Percentiles rank a stretch among this genome's conserved stretches.
phyloP scores from a whole-genome alignment of 1,139 yeast genomes.

The Taphrina flavorubra region DNA sequence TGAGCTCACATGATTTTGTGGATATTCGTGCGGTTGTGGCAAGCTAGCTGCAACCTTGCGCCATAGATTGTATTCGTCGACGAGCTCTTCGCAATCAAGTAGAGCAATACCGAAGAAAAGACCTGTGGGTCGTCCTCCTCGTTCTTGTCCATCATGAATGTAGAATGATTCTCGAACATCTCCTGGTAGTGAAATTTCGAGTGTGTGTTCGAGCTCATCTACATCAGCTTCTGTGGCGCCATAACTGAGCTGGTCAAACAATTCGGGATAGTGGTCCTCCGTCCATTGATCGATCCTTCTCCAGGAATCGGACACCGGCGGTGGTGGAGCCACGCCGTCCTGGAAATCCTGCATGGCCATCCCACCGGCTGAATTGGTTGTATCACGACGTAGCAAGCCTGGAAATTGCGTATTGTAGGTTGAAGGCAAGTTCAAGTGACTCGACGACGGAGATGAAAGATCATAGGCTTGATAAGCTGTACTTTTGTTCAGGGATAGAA shows the following conservation, averaged over 20 bases:
- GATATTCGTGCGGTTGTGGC: constrained; percentile 38
- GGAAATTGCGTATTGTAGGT: constrained; percentile 20
- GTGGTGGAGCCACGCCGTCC: constrained; percentile 67
- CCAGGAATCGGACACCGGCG: constrained; percentile 75
- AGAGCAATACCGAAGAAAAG: constrained; percentile 72
- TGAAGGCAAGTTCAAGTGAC: constrained; percentile 25
- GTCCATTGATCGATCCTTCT: constrained; percentile 73
- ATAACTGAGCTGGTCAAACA: constrained; percentile 70
- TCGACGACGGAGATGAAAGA: constrained; percentile 20
- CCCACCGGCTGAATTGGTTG: constrained; percentile 25
- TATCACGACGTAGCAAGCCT: constrained; percentile 13
- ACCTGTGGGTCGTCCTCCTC: constrained; percentile 78
- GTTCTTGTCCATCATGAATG: constrained; percentile 81
- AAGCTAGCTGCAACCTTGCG: constrained; percentile 60
- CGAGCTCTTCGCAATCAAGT: constrained; percentile 71
- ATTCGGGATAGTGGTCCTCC: constrained; percentile 79
- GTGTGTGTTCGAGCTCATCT: constrained; percentile 75
- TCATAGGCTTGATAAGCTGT: constrained; percentile 27
- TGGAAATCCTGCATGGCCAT: constrained; percentile 59
- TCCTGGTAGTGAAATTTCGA: constrained; percentile 68
- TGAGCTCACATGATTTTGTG: constrained; percentile 15
- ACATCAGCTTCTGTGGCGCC: constrained; percentile 78
- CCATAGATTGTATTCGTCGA: constrained; percentile 77
- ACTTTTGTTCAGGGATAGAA: constrained; percentile 22
- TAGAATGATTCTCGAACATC: constrained; percentile 78